phyloP scores from a whole-genome alignment of 2,329 filamentous ascomycete species.

The Xenoacremonium recifei region DNA sequence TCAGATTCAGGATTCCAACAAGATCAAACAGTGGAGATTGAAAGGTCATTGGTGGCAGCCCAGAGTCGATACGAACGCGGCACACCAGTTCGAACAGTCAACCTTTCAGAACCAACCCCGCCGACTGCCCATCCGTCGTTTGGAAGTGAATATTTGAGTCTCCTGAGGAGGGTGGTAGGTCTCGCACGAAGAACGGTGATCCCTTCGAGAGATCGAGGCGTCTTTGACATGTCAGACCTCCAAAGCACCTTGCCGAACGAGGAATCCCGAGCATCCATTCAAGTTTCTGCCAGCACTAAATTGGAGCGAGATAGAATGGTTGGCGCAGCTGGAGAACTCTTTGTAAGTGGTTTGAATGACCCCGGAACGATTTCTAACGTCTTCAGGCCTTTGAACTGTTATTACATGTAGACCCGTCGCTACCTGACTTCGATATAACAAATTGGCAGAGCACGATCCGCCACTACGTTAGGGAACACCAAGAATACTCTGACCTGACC shows the following conservation, averaged over 20 bases:
- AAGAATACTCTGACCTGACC: conserved; percentile 38
- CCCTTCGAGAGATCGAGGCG: background rate
- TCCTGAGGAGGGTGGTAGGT: background rate
- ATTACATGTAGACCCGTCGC: conserved; percentile 19
- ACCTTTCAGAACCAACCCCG: too few relatives aligned
- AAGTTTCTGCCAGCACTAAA: conserved; percentile 2
- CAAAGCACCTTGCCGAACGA: background rate
- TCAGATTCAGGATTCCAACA: too few relatives aligned
- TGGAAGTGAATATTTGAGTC: conserved; percentile 7
- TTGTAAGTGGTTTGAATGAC: conserved; percentile 6
- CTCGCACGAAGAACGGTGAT: background rate
- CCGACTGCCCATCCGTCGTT: conserved; percentile 1
- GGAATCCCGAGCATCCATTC: background rate
- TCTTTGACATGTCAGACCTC: background rate
- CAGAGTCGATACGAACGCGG: too few relatives aligned
- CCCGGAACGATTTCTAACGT: background rate
- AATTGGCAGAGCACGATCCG: conserved; percentile 53
- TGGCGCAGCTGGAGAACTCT: conserved; percentile 19
- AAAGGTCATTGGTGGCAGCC: too few relatives aligned
- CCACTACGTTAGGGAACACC: conserved; percentile 35
- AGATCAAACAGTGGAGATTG: too few relatives aligned
- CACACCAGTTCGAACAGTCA: too few relatives aligned
- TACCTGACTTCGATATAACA: conserved; percentile 33
- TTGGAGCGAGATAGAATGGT: conserved; percentile 17
- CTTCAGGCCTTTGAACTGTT: conserved; percentile 43